Base-by-base conservation (phyloP, 139 green algal species). In the Nannochloris sp. region DNA sequence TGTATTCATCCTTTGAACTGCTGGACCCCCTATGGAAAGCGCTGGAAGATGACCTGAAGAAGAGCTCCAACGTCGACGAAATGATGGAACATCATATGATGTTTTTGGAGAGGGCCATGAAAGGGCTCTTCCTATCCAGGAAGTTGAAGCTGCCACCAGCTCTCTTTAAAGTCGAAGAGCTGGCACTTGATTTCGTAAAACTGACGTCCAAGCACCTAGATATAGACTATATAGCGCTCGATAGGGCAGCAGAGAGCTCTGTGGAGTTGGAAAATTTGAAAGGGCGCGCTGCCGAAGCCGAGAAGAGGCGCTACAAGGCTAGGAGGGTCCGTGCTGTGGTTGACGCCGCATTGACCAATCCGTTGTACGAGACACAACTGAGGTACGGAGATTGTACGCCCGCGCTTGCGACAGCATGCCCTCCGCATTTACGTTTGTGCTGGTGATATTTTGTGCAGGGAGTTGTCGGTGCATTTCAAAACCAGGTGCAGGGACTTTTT, bases 1-100 rank as follows among this genome's bases (percentile, higher is more conserved):
- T 89, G 50, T 96, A 94, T 66, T 66, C 79, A 23, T 92, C 84
- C 18, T 88, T 86, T 48, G 89, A 95, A 58, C 78, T 92, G 66
- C 59, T 94, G 68, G 87, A 93, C 72, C 83, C 86, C 11, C 62
- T 83, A 48, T 93, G 86, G 87, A 43, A 25, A 2, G 58, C 62
- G 6, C 73, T 94, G 72, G 68, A 78, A 59, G 48, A 60, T 19
- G 19, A 62, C 25, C 49, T 86, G n/a, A 19, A 70, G 5, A 43
- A 59, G 2, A 81, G 81, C 21, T 48, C 36, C 3, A 83, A 76
- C 62, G 72, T 90, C 25, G 87, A 94, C 21, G 64, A 88, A 72
- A 81, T 89, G 34, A 74, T 92, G 11, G 75, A 77, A 23, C 50
- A 70, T 29, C 86, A 94, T 69, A 66, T 70, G 7, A 70, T 63